Evolutionary conservation across 2,329 filamentous ascomycete genomes (phyloP).

Genomic region (Cordyceps cateniannulata): DNA sequence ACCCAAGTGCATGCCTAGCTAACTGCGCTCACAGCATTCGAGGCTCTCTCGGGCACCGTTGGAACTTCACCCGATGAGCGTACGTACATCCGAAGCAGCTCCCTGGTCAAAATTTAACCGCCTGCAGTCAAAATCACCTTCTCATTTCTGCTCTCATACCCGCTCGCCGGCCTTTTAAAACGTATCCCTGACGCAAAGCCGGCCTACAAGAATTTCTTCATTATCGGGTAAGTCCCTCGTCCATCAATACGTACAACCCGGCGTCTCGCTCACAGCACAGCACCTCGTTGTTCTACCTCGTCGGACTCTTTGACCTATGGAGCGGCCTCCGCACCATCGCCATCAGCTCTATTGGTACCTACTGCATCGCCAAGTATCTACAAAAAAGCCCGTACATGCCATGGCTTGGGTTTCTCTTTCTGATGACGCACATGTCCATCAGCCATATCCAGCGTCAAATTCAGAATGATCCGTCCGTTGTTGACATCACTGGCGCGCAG

Average conservation of each 20-base stretch:
- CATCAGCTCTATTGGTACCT: constrained; percentile 73
- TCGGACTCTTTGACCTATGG: constrained; percentile 93
- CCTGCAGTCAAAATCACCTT: constrained; percentile 80
- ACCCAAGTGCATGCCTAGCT: background rate
- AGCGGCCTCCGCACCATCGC: constrained; percentile 70
- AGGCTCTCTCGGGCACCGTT: constrained; percentile 32
- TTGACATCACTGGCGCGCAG: constrained; percentile 92
- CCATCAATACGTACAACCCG: background rate
- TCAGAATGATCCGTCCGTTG: constrained; percentile 53
- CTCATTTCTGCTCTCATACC: constrained; percentile 87
- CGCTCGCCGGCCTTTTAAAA: constrained; percentile 81
- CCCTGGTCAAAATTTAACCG: background rate
- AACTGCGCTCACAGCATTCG: constrained; percentile 32
- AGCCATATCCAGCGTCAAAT: constrained; percentile 82
- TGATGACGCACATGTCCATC: constrained; percentile 93
- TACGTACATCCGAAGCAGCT: constrained; percentile 22
- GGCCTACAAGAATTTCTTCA: constrained; percentile 81
- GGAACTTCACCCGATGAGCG: constrained; percentile 41
- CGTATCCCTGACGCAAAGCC: constrained; percentile 81
- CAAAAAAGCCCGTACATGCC: constrained; percentile 85
- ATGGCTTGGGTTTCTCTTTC: constrained; percentile 88
- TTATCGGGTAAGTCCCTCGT: constrained; percentile 53
- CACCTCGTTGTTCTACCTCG: constrained; percentile 80
- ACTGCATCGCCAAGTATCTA: constrained; percentile 75
- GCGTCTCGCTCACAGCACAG: constrained; percentile 31